Base-by-base conservation (phyloP, 139 green algal genomes). In the Volvox reticuliferus region DNA sequence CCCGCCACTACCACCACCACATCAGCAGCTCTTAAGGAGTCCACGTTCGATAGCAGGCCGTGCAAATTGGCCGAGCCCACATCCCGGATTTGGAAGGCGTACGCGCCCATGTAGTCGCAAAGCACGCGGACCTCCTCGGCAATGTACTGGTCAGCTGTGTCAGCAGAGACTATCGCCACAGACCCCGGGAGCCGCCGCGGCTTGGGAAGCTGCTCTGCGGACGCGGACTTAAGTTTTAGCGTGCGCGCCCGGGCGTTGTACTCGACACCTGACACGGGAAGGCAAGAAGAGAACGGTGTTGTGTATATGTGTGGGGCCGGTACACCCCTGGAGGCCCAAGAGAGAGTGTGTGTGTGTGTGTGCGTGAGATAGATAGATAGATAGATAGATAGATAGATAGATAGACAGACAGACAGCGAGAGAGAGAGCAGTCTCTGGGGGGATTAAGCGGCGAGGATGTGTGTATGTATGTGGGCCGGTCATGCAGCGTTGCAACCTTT, bases 1-100 rank as follows among this genome's bases (percentile, higher is more conserved):
- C 97, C 97, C 20, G 95, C 94, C 50, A 98, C 93, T 35, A 96
- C 96, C n/a, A 99, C 91, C 62, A 99, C 94, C 55, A 99, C 97
- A 67, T 98, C 96, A 17, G 88, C 91, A 33, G 90, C 92, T 69
- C 71, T 67, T 61, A 93, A 63, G 5, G 90, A 82, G 19, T 93
- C 91, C 28, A 92, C 79, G 33, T 94, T 86, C 55, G 73, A 81
- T 1, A 92, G 82, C 83, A 97, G 61, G 33, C 91, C 86, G 81
- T 98, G 94, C 79, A 98, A 93, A n/a, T 94, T 94, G 62, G 92
- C 94, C 14, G 98, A 86, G 6, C 94, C 93, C 26, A 94, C 88
- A 87, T 98, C 96, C 6, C 93, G 63, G 14, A 99, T 82, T 12
- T 86, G 87, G 80, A 97, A 97, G 26, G 89, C 87, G 81, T 97